Base-by-base conservation (phyloP, 2,329 filamentous ascomycete genomes). In the Trichoderma koningiopsis region DNA sequence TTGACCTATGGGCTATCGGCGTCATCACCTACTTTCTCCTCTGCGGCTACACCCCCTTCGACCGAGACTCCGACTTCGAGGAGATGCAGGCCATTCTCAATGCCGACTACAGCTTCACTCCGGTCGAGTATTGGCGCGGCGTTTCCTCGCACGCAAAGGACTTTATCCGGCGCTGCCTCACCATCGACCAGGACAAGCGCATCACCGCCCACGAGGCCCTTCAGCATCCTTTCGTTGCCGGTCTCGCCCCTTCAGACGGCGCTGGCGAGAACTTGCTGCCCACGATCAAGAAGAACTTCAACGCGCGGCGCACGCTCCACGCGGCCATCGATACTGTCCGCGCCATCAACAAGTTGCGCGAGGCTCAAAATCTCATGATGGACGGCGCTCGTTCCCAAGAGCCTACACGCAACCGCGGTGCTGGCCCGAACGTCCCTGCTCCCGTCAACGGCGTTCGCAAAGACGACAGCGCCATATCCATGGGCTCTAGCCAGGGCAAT, bases 51-150 rank as follows among this genome's bases (percentile, higher is more conserved):
- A 99, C 96, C 0, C 96, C 96, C 14, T 99, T 99, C 79, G 96
- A 99, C 81, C 92, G 96, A 68, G 96, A 98, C 80, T 95, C 90
- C 75, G 97, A 99, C 81, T 90, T 98, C 77, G 96, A 99, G 83
- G 96, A 99, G 83, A 98, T 99, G 95, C 95, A 98, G 83, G 96
- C 96, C 75, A 99, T 99, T 78, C 88, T 98, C 68, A 92, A 94
- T 72, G 96, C 96, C 70, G 95, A 98, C 83, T 99, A 98, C 84
- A 92, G 89, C 77, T 99, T 98, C 81, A 95, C 93, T 4, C 96
- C 96, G 1, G 83, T 92, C 71, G 95, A 97, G 79, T 98, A 98
- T 85, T 99, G 96, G 96, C 92, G 94, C 72, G 93, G 93, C 71
- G 95, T 99, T 71, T 97, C 93, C 29, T 86, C 90, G 64, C 87